Evolutionary conservation across 2,329 filamentous ascomycete genomes (phyloP).

Genomic region (Neofusicoccum sp.): DNA sequence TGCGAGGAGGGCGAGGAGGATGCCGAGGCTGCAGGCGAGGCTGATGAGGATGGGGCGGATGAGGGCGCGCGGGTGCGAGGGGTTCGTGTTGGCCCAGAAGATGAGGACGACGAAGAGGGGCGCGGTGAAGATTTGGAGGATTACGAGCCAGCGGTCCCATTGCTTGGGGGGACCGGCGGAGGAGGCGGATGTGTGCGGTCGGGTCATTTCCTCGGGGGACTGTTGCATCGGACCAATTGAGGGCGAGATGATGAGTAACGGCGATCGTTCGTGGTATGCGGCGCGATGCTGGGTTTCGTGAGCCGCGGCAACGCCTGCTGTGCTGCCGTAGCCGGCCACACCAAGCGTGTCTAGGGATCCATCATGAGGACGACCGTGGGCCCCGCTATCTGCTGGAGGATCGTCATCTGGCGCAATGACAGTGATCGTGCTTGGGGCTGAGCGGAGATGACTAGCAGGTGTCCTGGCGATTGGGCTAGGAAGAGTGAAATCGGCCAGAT

Average conservation of each 20-base stretch:
- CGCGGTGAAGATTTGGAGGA: slow-evolving; percentile 82
- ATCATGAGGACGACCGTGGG: not conserved
- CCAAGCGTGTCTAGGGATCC: not conserved
- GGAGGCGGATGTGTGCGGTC: slow-evolving; percentile 20
- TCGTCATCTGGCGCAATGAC: slow-evolving; percentile 20
- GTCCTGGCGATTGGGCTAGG: slow-evolving; percentile 23
- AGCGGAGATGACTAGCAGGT: not conserved
- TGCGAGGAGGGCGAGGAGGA: slow-evolving; percentile 67
- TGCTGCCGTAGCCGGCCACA: slow-evolving; percentile 4
- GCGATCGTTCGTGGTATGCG: slow-evolving; percentile 19
- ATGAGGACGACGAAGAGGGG: slow-evolving; percentile 81
- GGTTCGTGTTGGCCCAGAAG: slow-evolving; percentile 68
- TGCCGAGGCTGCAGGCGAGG: slow-evolving; percentile 61
- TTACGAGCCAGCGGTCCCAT: slow-evolving; percentile 92
- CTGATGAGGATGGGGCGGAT: slow-evolving; percentile 52
- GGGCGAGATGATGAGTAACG: slow-evolving; percentile 29
- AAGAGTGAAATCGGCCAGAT: slow-evolving; percentile 32
- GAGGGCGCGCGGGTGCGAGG: slow-evolving; percentile 64
- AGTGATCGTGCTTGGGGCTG: slow-evolving; percentile 21
- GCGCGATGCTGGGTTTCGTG: not conserved
- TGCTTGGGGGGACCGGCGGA: slow-evolving; percentile 43
- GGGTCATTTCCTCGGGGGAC: slow-evolving; percentile 40
- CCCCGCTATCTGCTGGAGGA: not conserved
- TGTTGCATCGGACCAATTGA: slow-evolving; percentile 37
- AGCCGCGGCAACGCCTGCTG: slow-evolving; percentile 13